phyloP scores from a whole-genome alignment of 2,329 filamentous ascomycete genomes.

The Macrophomina phaseolina region DNA sequence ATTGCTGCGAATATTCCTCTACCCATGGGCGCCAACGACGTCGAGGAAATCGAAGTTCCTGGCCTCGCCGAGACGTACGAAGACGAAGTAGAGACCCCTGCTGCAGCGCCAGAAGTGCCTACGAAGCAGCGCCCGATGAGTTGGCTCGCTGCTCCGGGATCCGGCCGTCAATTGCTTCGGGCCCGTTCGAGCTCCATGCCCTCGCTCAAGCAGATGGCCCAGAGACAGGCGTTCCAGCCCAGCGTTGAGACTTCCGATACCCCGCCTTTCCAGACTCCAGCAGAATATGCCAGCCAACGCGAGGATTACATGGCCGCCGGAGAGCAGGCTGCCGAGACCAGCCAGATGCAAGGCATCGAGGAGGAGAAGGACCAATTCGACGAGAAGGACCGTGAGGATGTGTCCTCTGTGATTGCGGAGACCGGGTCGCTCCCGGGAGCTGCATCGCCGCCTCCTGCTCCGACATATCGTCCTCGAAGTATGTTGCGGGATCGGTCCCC shows the following conservation, averaged over 20 bases:
- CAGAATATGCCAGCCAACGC: not conserved
- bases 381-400: constrained; percentile 7
- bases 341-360: constrained; percentile 12
- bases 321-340: constrained; percentile 19
- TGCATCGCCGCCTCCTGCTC: constrained; percentile 13
- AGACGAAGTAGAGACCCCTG: constrained; percentile 45
- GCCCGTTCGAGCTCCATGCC: constrained; percentile 16
- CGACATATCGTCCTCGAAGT: not conserved
- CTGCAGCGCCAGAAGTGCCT: not conserved
- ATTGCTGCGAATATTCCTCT: constrained; percentile 69
- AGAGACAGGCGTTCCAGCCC: not conserved
- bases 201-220: constrained; percentile 5
- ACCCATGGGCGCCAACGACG: constrained; percentile 69
- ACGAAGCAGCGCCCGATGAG: constrained; percentile 15
- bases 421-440: constrained; percentile 4
- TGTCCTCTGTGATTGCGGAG: constrained; percentile 16
- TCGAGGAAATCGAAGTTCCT: constrained; percentile 81
- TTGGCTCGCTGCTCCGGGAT: constrained; percentile 39
- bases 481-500: constrained; percentile 6
- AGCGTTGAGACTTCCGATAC: not conserved
- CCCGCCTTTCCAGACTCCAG: constrained; percentile 5
- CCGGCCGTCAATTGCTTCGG: constrained; percentile 13
- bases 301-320: constrained; percentile 24
- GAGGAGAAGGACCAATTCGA: constrained; percentile 11
- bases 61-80: constrained; percentile 65